These are phyloP conservation scores for Gracilaria gracilis DNA, from an alignment of 23 red algal genomes.

Conservation along the genomic window DNA sequence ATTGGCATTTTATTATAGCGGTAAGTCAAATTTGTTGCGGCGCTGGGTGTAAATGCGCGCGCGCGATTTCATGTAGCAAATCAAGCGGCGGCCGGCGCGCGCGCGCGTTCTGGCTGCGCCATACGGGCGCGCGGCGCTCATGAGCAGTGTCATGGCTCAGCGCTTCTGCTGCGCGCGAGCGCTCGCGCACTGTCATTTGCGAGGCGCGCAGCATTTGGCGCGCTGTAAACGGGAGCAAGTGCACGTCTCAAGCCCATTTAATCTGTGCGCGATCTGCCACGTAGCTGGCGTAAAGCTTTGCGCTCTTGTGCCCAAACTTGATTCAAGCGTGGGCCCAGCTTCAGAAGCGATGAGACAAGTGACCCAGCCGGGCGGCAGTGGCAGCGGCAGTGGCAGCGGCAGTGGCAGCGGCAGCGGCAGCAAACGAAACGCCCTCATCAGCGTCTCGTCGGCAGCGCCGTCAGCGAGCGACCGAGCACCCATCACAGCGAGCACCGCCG, in stretches of 20 bases:
- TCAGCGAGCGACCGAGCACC: too few species aligned
- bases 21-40: conserved; percentile 12
- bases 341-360: too few species aligned
- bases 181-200: background rate
- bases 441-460: too few species aligned
- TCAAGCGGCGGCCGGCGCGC: background rate
- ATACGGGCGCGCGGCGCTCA: background rate
- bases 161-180: background rate
- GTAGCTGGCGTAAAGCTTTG: conserved; percentile 25
- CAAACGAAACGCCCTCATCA: too few species aligned
- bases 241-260: background rate
- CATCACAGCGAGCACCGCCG: too few species aligned
- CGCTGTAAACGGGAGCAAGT: background rate
- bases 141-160: background rate
- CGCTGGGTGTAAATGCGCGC: background rate
- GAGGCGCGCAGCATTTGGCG: background rate
- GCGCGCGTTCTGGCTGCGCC: background rate
- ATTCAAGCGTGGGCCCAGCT: background rate
- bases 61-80: background rate
- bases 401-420: too few species aligned
- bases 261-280: conserved; percentile 10
- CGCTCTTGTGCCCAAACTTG: background rate
- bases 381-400: too few species aligned
- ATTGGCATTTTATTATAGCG: background rate
- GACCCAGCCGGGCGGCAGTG: too few species aligned